These are phyloP conservation scores for Daldinia sp. DNA, from an alignment of 2,329 filamentous ascomycete genomes.

Conservation along the genomic window DNA sequence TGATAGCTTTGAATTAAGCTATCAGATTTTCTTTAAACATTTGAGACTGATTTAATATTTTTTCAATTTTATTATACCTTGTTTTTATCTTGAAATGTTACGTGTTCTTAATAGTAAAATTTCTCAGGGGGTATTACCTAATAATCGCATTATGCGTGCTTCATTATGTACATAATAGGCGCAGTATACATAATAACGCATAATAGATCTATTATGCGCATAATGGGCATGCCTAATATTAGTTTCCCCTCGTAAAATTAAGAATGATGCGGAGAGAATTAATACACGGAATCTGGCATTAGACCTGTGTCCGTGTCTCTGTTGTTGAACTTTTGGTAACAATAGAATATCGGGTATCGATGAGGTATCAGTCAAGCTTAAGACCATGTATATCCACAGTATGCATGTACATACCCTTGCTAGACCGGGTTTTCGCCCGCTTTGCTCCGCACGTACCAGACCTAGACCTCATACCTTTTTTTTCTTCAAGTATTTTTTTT, in stretches of 20 bases:
- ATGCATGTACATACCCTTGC: constrained; percentile 29
- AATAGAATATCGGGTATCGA: constrained; percentile 26
- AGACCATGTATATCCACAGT: constrained; percentile 17
- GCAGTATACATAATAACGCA: no score
- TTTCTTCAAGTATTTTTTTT: constrained; percentile 26
- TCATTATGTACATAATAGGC: no score
- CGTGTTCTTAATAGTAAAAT: no score
- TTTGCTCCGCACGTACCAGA: constrained; percentile 39
- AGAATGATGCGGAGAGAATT: not conserved
- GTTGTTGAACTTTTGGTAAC: constrained; percentile 8
- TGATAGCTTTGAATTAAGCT: no score
- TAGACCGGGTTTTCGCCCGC: constrained; percentile 19
- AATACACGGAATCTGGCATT: not conserved
- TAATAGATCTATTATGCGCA: no score
- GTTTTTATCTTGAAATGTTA: no score
- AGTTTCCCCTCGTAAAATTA: not conserved
- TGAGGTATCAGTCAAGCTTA: constrained; percentile 27
- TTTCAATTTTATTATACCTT: no score
- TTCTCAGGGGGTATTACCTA: no score
- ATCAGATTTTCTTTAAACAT: no score
- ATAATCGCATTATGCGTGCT: no score
- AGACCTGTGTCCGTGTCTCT: constrained; percentile 2
- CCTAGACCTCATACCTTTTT: constrained; percentile 34
- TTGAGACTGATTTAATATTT: no score
- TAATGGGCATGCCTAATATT: no score